These are phyloP conservation scores for Apiospora arundinis DNA, from an alignment of 2,329 filamentous ascomycete species.

Conservation along the genomic window DNA sequence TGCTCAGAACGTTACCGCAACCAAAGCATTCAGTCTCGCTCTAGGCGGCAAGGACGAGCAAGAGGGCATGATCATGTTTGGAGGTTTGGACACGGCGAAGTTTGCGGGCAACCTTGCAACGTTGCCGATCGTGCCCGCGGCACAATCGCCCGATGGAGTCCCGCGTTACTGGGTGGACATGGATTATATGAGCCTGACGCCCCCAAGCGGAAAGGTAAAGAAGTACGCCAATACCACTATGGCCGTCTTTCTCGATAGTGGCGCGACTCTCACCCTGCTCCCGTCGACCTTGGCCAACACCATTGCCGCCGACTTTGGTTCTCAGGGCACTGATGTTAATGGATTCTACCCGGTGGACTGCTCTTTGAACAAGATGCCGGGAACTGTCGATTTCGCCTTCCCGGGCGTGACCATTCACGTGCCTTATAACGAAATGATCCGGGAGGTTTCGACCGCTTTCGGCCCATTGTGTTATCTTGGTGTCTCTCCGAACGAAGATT, in stretches of 20 bases:
- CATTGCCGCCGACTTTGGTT: constrained; percentile 58
- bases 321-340: constrained; percentile 43
- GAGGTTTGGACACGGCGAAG: constrained; percentile 70
- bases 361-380: constrained; percentile 45
- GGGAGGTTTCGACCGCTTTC: constrained; percentile 39
- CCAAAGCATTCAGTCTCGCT: constrained; percentile 70
- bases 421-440: constrained; percentile 56
- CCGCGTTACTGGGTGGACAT: constrained; percentile 60
- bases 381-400: constrained; percentile 57
- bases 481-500: constrained; percentile 53
- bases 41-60: constrained; percentile 66
- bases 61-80: constrained; percentile 71
- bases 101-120: constrained; percentile 64
- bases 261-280: constrained; percentile 71
- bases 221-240: constrained; percentile 47
- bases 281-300: constrained; percentile 60
- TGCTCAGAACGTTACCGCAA: constrained; percentile 59
- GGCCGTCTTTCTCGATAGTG: constrained; percentile 73
- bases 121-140: constrained; percentile 65
- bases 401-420: constrained; percentile 54
- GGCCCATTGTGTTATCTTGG: constrained; percentile 54
- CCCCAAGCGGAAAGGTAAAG: constrained; percentile 42
- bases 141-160: constrained; percentile 60
- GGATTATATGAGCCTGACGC: constrained; percentile 50
- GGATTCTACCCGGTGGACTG: constrained; percentile 57